Conservation (phyloP, 2,329 filamentous ascomycete genomes). For the Teratosphaeria nubilosa region DNA sequence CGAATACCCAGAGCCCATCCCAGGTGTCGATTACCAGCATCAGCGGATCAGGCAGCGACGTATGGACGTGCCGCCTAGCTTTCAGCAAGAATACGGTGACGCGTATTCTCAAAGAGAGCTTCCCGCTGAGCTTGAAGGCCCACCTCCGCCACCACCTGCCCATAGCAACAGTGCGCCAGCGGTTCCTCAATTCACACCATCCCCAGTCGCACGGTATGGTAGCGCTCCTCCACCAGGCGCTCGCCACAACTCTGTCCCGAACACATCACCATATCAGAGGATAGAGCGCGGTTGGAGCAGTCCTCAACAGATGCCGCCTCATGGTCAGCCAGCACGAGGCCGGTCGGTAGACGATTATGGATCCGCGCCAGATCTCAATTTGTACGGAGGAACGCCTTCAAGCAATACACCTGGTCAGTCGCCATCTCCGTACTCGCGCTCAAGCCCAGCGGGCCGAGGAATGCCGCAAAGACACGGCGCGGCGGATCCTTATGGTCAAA, state of each 20-base stretch:
- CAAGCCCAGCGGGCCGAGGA: constrained; percentile 10
- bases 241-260: constrained; percentile 18
- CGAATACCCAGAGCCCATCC: constrained; percentile 24
- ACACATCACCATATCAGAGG: constrained; percentile 21
- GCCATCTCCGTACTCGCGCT: constrained; percentile 13
- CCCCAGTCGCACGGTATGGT: constrained; percentile 13
- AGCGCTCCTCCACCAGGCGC: constrained; percentile 11
- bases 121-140: constrained; percentile 15
- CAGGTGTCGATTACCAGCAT: constrained; percentile 24
- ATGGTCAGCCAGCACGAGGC: constrained; percentile 14
- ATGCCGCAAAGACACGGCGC: constrained; percentile 22
- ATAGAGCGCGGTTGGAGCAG: constrained; percentile 19
- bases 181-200: constrained; percentile 15
- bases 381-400: constrained; percentile 17
- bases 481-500: constrained; percentile 20
- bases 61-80: constrained; percentile 17
- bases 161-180: constrained; percentile 27
- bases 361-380: constrained; percentile 19
- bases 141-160: constrained; percentile 27
- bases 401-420: constrained; percentile 16
- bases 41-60: constrained; percentile 17
- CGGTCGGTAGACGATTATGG: constrained; percentile 22
- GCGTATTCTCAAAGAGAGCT: constrained; percentile 11
- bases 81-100: constrained; percentile 19
- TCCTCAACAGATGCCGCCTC: constrained; percentile 15